Evolutionary conservation across 495 filamentous ascomycete genomes (phyloP), one percentile per base, ranked within the genome.

Genomic region (Podospora australis): DNA sequence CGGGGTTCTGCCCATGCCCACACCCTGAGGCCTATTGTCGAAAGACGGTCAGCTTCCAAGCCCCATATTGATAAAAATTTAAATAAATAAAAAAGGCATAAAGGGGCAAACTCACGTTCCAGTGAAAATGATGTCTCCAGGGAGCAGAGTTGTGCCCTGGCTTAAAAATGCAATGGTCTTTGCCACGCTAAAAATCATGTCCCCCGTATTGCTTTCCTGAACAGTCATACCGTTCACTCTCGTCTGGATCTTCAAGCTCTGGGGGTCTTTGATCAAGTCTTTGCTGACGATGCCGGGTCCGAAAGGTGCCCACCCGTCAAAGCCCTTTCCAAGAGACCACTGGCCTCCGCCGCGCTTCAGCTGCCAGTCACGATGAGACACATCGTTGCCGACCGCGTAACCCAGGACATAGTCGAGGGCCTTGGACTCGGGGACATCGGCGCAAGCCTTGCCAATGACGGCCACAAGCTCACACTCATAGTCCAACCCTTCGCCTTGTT

Each of bases 231-330:
- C 88, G 63, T 94, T 94, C 28, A 92, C 53, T 50, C 77, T 81
- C 1, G 83, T 87, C 35, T 64, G 67, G 38, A 91, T 88, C 22
- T 67, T 69, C 46, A 90, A 64, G 14, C 64, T 70, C 63, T 88
- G 84, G 0, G 87, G 87, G 59, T 90, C 80, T 26, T 70, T 61
- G 54, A 92, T 84, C 49, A 89, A 34, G n/a, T 64, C 66, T 43
- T 70, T 67, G 28, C 77, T 80, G 17, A 89, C 85, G 54, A 92
- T 88, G 0, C 84, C 87, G 11, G 88, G 88, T 2, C 88, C 88
- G 55, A 78, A 85, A 0, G 88, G 88, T n/a, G 87, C 88, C 87
- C 87, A 92, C 36, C 85, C 84, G 67, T 95, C 88, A 57, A 89
- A 92, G 2, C 87, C 83, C 63, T 95, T 95, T 1, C 88, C 88